These are phyloP conservation scores for Camellia granthamiana DNA, from an alignment of 148 eudicot species.

Conservation along the genomic window DNA sequence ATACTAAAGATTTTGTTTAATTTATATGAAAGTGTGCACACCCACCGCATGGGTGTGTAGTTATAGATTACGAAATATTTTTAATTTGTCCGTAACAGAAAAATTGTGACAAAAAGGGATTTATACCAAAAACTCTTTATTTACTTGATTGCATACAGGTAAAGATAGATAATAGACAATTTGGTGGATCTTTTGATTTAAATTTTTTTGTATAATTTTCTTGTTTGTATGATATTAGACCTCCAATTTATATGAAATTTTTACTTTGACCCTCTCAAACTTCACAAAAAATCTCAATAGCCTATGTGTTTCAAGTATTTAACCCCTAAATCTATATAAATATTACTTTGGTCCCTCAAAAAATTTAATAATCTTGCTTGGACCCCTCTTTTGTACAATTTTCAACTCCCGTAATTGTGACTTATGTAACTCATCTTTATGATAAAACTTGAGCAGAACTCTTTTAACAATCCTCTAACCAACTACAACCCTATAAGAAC, in stretches of 20 bases:
- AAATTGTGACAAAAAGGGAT: background rate
- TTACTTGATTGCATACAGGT: background rate
- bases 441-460: slow-evolving; percentile 11
- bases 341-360: background rate
- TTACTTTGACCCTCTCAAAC: too few species aligned
- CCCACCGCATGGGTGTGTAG: background rate
- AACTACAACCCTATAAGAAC: slow-evolving; percentile 17
- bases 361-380: background rate
- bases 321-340: background rate
- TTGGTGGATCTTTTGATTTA: background rate
- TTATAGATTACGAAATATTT: background rate
- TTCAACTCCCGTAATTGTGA: background rate
- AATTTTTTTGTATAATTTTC: background rate
- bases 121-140: background rate
- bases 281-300: background rate
- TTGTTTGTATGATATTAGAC: too few species aligned
- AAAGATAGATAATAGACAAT: background rate
- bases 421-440: background rate
- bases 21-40: background rate
- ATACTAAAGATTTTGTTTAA: background rate
- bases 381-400: too few species aligned
- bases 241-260: too few species aligned
- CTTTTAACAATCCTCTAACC: slow-evolving; percentile 32
- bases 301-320: background rate
- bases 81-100: background rate